Percentiles rank a stretch among this genome's conserved stretches.
Evolutionary conservation across 805 yeast genomes (phyloP).

Genomic region (Candida ipomoeae): DNA sequence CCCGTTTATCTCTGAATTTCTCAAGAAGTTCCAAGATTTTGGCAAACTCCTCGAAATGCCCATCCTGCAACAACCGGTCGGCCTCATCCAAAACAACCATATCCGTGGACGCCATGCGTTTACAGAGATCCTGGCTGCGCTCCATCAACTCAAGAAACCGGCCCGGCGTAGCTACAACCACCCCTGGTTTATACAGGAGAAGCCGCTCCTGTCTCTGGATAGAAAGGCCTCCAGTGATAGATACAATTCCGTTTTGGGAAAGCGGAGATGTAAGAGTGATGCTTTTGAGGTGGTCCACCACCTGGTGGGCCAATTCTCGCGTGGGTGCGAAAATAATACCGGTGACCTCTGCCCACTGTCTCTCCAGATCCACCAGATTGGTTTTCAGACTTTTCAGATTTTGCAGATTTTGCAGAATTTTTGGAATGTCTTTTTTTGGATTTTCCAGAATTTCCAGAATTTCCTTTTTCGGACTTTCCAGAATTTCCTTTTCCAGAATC

Average conservation of each 20-base stretch:
- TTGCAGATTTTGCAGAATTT: too few relatives aligned
- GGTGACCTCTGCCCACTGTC: constrained; percentile 17
- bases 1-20: constrained; percentile 43
- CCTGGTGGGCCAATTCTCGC: constrained; percentile 94
- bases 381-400: too few relatives aligned
- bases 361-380: not conserved
- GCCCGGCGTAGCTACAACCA: constrained; percentile 94
- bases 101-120: constrained; percentile 43
- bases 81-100: constrained; percentile 86
- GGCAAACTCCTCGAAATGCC: constrained; percentile 91
- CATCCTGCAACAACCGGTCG: constrained; percentile 89
- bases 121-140: constrained; percentile 46
- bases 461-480: too few relatives aligned
- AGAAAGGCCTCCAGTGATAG: constrained; percentile 92
- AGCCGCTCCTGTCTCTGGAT: constrained; percentile 89
- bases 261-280: constrained; percentile 52
- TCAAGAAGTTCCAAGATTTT: constrained; percentile 65
- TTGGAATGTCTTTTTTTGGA: too few relatives aligned
- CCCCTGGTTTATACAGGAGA: constrained; percentile 66
- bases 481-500: too few relatives aligned
- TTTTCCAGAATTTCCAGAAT: too few relatives aligned
- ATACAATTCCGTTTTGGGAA: constrained; percentile 54
- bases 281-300: constrained; percentile 67
- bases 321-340: constrained; percentile 93
- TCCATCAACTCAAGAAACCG: constrained; percentile 79